Evolutionary conservation across 148 eudicot species (phyloP), one percentile per base, ranked within the genome.

Genomic region (Rhododendron ovatum): DNA sequence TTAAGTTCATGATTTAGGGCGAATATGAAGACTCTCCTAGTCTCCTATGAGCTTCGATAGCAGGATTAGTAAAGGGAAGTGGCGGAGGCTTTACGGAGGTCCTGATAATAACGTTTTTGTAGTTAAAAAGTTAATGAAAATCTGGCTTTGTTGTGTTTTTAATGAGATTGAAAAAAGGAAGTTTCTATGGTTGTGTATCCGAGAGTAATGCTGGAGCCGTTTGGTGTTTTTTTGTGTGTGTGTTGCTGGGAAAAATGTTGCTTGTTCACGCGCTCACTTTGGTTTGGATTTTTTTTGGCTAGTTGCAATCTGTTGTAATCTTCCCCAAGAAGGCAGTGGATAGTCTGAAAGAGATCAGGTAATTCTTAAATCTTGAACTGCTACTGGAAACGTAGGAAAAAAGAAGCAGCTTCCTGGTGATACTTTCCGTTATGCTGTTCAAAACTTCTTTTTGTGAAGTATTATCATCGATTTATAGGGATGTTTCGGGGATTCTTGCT

Each of bases 241-340:
- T 33, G 78, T 17, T 74, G 41, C 3, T 4, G 39, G 78, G 37
- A 69, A 69, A 69, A 69, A 30, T 69, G 75, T 69, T 69, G 15
- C 35, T 69, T 69, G 30, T 28, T 69, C 39, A 55, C 22, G 50
- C 48, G 24, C 82, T 88, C 30, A 86, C 55, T 79, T 28, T 53
- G 37, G 48, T 86, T 86, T 82, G 55, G 55, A 63, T 2, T 83
- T 59, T 6, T 65, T 80, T 81, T 82, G 85, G 80, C 73, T 84
- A 95, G 94, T 86, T 91, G 89, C 98, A 97, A 89, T 91, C 94
- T 80, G 93, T 94, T 74, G 92, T 91, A 67, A 73, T 90, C 41
- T 88, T 97, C 67, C 96, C 98, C 41, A 97, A 91, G 95, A 95
- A 95, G 92, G 93, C 87, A 4, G 69, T 95, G 77, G 98, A 93